These are phyloP conservation scores for Mycosphaerella sp. DNA, from an alignment of 2,329 filamentous ascomycete genomes.

Conservation along the genomic window DNA sequence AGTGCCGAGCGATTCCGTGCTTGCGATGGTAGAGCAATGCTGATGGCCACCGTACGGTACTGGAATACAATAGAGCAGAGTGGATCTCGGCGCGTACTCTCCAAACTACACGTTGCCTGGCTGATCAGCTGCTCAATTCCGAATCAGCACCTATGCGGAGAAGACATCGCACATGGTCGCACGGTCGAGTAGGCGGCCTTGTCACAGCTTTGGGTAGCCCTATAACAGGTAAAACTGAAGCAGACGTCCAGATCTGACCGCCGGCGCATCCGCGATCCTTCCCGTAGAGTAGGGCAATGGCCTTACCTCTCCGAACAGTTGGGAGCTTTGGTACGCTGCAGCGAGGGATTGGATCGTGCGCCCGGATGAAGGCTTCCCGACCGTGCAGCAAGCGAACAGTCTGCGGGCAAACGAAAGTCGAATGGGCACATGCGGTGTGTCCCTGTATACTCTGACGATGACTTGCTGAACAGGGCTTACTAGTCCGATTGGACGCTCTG, in stretches of 20 bases:
- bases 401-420: no score
- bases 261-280: conserved; percentile 3
- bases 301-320: background rate
- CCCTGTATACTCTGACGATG: no score
- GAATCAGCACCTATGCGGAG: background rate
- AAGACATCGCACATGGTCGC: background rate
- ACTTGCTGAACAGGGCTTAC: no score
- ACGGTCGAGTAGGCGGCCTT: background rate
- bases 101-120: background rate
- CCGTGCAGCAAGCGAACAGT: background rate
- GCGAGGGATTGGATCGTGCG: background rate
- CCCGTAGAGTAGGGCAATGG: background rate
- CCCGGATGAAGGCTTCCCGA: background rate
- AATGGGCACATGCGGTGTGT: no score
- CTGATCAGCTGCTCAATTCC: background rate
- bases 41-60: background rate
- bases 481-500: no score
- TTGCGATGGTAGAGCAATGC: background rate
- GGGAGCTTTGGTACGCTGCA: background rate
- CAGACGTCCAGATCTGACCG: background rate
- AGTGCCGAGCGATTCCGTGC: background rate
- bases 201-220: background rate
- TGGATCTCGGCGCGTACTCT: background rate
- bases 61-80: background rate
- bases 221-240: background rate